These are phyloP conservation scores for Fusarium lyarnte DNA, from an alignment of 2,329 filamentous ascomycete species.

Conservation along the genomic window DNA sequence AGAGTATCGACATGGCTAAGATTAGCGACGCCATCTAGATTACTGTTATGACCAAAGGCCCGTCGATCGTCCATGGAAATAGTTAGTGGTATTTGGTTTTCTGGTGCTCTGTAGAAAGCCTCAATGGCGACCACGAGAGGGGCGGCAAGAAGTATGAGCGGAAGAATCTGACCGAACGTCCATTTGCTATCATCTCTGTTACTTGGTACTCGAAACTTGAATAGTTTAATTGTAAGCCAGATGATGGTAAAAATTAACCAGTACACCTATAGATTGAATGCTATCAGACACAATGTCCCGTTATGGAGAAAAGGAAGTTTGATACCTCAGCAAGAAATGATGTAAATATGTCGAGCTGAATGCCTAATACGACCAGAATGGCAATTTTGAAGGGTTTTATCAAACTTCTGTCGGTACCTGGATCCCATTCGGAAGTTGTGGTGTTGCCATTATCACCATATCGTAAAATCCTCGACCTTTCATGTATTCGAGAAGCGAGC, in stretches of 20 bases:
- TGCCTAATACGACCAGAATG: neutral
- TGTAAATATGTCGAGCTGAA: neutral
- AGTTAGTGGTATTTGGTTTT: too few relatives aligned
- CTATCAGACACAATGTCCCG: too few relatives aligned
- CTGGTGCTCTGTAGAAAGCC: too few relatives aligned
- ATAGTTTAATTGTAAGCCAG: neutral
- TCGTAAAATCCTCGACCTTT: neutral
- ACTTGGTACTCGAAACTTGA: accelerated
- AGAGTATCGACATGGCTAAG: too few relatives aligned
- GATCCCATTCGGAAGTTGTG: too few relatives aligned
- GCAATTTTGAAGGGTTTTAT: neutral
- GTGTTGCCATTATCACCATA: neutral
- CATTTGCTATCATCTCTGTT: neutral
- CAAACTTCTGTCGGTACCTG: too few relatives aligned
- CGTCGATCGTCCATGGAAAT: too few relatives aligned
- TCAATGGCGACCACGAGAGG: neutral
- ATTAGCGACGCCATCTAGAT: too few relatives aligned
- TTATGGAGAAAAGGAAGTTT: too few relatives aligned
- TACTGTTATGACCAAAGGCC: too few relatives aligned
- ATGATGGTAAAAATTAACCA: neutral
- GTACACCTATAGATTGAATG: neutral
- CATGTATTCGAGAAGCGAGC: neutral
- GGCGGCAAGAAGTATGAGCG: neutral
- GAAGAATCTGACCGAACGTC: constrained; percentile 8
- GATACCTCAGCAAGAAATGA: neutral